phyloP scores from a whole-genome alignment of 2,329 filamentous ascomycete species.

The Zelopaecilomyces penicillatus region DNA sequence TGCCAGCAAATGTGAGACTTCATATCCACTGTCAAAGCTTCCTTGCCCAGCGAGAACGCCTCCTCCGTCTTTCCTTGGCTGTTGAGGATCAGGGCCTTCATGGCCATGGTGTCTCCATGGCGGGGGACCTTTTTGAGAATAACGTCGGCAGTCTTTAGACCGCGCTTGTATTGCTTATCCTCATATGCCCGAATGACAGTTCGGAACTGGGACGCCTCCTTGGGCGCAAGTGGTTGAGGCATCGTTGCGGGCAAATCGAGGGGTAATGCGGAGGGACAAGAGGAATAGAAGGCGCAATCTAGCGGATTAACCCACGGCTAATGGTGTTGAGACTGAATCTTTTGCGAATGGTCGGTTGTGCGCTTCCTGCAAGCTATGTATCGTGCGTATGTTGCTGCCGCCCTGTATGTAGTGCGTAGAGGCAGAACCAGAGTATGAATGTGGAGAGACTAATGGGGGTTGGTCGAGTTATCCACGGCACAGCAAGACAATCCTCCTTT shows the following conservation, averaged over 20 bases:
- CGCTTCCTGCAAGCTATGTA: too few relatives aligned
- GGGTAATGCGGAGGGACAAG: not conserved
- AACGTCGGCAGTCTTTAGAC: constrained; percentile 90
- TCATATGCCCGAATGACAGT: constrained; percentile 95
- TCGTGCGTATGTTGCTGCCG: too few relatives aligned
- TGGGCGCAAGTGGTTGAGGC: constrained; percentile 69
- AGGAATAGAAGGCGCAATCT: not conserved
- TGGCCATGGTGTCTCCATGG: constrained; percentile 96
- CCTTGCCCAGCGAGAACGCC: constrained; percentile 86
- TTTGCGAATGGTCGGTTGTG: too few relatives aligned
- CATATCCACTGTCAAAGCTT: constrained; percentile 91
- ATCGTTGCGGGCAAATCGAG: constrained; percentile 32
- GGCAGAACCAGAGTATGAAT: too few relatives aligned
- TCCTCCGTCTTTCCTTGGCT: constrained; percentile 86
- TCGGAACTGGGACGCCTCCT: constrained; percentile 90
- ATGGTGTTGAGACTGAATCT: too few relatives aligned
- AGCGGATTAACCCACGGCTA: not conserved
- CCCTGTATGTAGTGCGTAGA: too few relatives aligned
- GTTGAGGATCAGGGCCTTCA: constrained; percentile 97
- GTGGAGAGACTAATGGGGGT: too few relatives aligned
- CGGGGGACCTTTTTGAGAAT: constrained; percentile 91
- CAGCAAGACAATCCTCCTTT: not conserved
- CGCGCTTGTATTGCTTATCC: constrained; percentile 93
- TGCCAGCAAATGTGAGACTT: constrained; percentile 99
- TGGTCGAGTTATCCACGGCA: too few relatives aligned